Conservation (phyloP, 2,329 filamentous ascomycete species). For the Clarireedia hainanense region DNA sequence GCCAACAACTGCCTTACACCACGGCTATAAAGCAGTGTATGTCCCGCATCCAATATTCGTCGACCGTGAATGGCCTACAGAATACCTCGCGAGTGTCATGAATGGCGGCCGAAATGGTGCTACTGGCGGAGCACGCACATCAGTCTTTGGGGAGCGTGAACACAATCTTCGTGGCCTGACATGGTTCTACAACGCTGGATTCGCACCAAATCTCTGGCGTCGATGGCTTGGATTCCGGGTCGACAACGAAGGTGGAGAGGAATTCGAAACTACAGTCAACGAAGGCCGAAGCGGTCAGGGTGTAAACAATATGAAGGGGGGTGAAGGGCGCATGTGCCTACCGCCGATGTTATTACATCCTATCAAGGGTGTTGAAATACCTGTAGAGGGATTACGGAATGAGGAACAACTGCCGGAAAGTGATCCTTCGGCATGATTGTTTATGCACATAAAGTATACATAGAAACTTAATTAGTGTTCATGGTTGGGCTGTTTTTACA, state of each 20-base stretch:
- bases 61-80: slow-evolving; percentile 76
- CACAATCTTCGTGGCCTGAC: slow-evolving; percentile 81
- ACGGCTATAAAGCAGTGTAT: slow-evolving; percentile 87
- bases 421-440: slow-evolving; percentile 27
- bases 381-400: slow-evolving; percentile 20
- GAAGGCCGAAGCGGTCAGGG: slow-evolving; percentile 33
- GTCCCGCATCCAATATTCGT: slow-evolving; percentile 84
- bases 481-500: too few relatives aligned
- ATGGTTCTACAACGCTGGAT: slow-evolving; percentile 88
- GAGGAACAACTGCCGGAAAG: slow-evolving; percentile 24
- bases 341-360: slow-evolving; percentile 87
- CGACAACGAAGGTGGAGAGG: slow-evolving; percentile 69
- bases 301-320: slow-evolving; percentile 46
- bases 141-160: slow-evolving; percentile 75
- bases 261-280: slow-evolving; percentile 57
- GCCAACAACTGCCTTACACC: slow-evolving; percentile 76
- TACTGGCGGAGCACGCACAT: slow-evolving; percentile 63
- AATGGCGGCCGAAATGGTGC: slow-evolving; percentile 73
- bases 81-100: slow-evolving; percentile 69
- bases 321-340: slow-evolving; percentile 82
- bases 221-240: slow-evolving; percentile 80
- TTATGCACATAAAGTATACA: too few relatives aligned
- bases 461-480: too few relatives aligned
- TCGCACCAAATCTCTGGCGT: slow-evolving; percentile 72
- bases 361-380: slow-evolving; percentile 64